Percentiles rank a stretch among this genome's conserved stretches.
phyloP scores from a whole-genome alignment of 257 asterid genomes.

The Ehretia macrophylla region DNA sequence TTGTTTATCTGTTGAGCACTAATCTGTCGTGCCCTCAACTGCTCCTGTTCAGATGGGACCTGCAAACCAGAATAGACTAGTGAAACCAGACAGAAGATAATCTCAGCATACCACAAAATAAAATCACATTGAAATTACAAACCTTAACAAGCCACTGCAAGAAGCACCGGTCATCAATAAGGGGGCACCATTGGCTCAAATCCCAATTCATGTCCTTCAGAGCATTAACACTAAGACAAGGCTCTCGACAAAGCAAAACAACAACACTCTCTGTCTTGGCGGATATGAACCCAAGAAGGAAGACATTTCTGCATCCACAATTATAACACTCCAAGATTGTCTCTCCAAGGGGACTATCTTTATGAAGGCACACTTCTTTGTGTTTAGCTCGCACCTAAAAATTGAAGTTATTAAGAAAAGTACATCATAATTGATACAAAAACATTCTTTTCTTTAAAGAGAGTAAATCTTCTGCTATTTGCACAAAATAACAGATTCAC shows the following conservation, averaged over 20 bases:
- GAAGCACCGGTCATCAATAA: constrained; percentile 81
- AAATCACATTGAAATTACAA: constrained; percentile 8
- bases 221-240: constrained; percentile 72
- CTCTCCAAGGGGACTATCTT: constrained; percentile 98
- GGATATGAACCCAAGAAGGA: constrained; percentile 94
- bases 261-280: constrained; percentile 92
- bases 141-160: constrained; percentile 87
- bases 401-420: constrained; percentile 1
- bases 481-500: no score
- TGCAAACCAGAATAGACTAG: constrained; percentile 18
- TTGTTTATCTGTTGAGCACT: constrained; percentile 88
- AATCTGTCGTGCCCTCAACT: constrained; percentile 80
- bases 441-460: no score
- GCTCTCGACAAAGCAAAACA: constrained; percentile 78
- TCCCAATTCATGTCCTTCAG: constrained; percentile 92
- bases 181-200: constrained; percentile 91
- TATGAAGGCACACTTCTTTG: constrained; percentile 98
- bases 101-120: constrained; percentile 3
- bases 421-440: not conserved
- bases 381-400: constrained; percentile 95
- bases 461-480: no score
- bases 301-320: constrained; percentile 97
- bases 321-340: constrained; percentile 94
- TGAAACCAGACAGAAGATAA: not conserved
- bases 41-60: constrained; percentile 92